Percentiles rank a stretch among this genome's conserved stretches.
Conservation (phyloP, 2,329 filamentous ascomycete species). For the Ophiostoma angusticollis region DNA sequence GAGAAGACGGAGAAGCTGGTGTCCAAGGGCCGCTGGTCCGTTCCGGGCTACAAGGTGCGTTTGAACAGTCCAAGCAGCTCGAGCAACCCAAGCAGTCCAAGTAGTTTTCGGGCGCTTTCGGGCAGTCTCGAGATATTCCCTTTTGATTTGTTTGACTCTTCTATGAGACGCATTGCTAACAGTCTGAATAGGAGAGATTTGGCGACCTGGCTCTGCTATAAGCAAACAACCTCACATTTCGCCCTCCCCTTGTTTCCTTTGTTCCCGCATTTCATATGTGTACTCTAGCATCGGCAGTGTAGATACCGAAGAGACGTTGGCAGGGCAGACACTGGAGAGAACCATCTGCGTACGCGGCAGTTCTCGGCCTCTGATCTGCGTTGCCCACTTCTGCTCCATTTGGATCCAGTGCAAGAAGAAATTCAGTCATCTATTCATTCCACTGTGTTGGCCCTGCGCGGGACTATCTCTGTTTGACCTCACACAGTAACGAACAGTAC, state of each 20-base stretch:
- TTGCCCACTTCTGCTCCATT: too few species aligned
- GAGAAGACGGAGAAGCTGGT: conserved; percentile 92
- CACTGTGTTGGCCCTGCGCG: too few species aligned
- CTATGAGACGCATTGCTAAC: conserved; percentile 30
- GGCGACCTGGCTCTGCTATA: conserved; percentile 93
- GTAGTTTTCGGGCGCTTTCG: too few species aligned
- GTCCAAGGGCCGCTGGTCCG: conserved; percentile 94
- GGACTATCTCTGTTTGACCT: too few species aligned
- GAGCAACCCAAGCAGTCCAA: too few species aligned
- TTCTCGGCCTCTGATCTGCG: too few species aligned
- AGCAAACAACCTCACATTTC: conserved; percentile 24
- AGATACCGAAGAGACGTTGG: conserved; percentile 35
- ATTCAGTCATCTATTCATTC: too few species aligned
- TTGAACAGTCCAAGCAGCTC: too few species aligned
- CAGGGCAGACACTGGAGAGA: background rate
- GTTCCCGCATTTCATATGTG: conserved; percentile 29
- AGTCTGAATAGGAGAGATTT: conserved; percentile 76
- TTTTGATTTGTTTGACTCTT: background rate
- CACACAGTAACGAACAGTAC: too few species aligned
- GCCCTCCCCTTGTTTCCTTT: conserved; percentile 23
- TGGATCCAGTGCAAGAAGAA: too few species aligned
- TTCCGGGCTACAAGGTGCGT: conserved; percentile 95
- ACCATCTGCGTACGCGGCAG: too few species aligned
- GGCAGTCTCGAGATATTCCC: too few species aligned
- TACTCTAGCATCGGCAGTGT: conserved; percentile 51